A percentile compares a stretch with the other conserved stretches of the same genome.
These are phyloP conservation scores for Blumeria hordei DNA, from an alignment of 2,329 filamentous ascomycete genomes.

Conservation along the genomic window DNA sequence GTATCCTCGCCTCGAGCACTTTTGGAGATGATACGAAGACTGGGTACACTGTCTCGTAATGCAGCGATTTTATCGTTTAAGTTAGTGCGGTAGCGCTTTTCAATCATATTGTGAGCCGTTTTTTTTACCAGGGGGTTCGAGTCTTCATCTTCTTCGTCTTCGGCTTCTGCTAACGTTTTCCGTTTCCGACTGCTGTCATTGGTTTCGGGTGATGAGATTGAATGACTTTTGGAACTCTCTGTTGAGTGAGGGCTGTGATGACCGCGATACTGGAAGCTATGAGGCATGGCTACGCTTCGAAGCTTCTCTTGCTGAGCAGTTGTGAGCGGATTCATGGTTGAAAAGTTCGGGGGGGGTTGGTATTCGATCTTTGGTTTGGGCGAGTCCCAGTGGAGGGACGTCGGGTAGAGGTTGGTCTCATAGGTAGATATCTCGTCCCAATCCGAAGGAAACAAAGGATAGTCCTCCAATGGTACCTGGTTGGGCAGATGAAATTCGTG, in stretches of 20 bases:
- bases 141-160: constrained; percentile 34
- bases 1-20: constrained; percentile 42
- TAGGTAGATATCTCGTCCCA: constrained; percentile 14
- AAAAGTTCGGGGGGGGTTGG: constrained; percentile 6
- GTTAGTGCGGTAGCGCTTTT: constrained; percentile 90
- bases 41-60: constrained; percentile 75
- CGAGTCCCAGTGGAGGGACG: constrained; percentile 14
- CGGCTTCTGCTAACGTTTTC: constrained; percentile 36
- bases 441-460: constrained; percentile 10
- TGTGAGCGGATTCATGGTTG: constrained; percentile 21
- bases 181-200: constrained; percentile 33
- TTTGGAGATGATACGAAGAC: constrained; percentile 62
- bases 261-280: constrained; percentile 29
- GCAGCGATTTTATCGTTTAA: constrained; percentile 94
- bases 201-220: constrained; percentile 36
- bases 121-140: constrained; percentile 34
- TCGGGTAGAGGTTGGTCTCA: constrained; percentile 13
- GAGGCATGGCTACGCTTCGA: constrained; percentile 38
- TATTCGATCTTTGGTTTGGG: constrained; percentile 10
- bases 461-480: constrained; percentile 9
- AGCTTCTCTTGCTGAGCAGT: constrained; percentile 35
- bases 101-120: constrained; percentile 94
- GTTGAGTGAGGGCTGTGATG: constrained; percentile 30
- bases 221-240: constrained; percentile 21
- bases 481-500: background rate